Conservation (phyloP, 2,329 filamentous ascomycete genomes). For the Colletotrichum sojae region DNA sequence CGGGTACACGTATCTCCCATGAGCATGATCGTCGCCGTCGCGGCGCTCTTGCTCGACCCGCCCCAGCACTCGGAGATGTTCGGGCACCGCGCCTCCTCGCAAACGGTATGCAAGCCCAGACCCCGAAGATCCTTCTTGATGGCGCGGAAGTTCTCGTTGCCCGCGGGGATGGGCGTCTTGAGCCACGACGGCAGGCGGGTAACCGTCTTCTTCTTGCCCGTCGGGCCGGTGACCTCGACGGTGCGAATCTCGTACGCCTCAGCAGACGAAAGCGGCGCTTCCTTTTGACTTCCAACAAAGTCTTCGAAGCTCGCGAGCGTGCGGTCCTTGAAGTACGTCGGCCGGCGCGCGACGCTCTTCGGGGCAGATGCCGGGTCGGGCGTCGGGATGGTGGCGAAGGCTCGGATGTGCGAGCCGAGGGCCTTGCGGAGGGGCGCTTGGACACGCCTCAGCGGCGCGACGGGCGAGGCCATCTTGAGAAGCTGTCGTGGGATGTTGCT, state of each 20-base stretch:
- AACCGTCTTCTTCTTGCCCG: slow-evolving; percentile 73
- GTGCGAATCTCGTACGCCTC: slow-evolving; percentile 75
- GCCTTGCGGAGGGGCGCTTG: slow-evolving; percentile 59
- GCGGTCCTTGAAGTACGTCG: slow-evolving; percentile 73
- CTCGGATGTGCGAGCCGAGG: slow-evolving; percentile 52
- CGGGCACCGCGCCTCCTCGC: slow-evolving; percentile 96
- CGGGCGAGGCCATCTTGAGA: slow-evolving; percentile 55
- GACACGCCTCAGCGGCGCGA: slow-evolving; percentile 58
- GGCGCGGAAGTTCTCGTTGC: slow-evolving; percentile 87
- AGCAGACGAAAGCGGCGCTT: slow-evolving; percentile 55
- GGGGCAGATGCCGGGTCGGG: slow-evolving; percentile 45
- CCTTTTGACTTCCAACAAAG: slow-evolving; percentile 61
- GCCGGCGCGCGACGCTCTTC: slow-evolving; percentile 49
- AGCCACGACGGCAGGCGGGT: slow-evolving; percentile 92
- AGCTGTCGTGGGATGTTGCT: too few species aligned
- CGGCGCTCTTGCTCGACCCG: slow-evolving; percentile 86
- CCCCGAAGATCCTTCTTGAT: slow-evolving; percentile 95
- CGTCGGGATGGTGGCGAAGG: slow-evolving; percentile 64
- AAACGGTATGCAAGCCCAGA: slow-evolving; percentile 92
- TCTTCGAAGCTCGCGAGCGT: slow-evolving; percentile 70
- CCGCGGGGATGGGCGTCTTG: slow-evolving; percentile 92
- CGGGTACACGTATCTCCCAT: slow-evolving; percentile 99
- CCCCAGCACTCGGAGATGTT: slow-evolving; percentile 99
- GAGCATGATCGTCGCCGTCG: slow-evolving; percentile 98
- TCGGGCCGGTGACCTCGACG: slow-evolving; percentile 72